phyloP scores from a whole-genome alignment of 495 filamentous ascomycete species.

The Podospora sp. region DNA sequence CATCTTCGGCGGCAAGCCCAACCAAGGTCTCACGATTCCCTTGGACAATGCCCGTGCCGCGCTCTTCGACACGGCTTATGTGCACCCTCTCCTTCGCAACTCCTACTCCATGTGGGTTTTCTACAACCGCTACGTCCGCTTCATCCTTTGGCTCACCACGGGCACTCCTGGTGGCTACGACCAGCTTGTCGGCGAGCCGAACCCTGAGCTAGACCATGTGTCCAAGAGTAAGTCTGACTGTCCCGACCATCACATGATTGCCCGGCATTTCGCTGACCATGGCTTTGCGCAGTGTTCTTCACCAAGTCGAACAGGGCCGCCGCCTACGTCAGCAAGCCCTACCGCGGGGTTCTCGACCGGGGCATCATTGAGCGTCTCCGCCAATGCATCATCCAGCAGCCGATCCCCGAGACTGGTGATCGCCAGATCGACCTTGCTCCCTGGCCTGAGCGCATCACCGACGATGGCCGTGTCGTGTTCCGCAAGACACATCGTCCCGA shows the following conservation, averaged over 20 bases:
- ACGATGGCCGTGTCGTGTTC: constrained; percentile 34
- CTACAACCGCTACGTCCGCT: constrained; percentile 44
- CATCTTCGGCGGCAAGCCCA: constrained; percentile 33
- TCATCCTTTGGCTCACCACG: constrained; percentile 43
- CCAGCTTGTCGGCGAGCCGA: constrained; percentile 44
- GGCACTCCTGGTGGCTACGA: constrained; percentile 44
- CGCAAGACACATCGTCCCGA: constrained; percentile 35
- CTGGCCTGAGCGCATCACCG: constrained; percentile 35
- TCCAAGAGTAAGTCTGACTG: constrained; percentile 20
- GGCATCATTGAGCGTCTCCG: constrained; percentile 29
- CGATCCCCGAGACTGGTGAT: constrained; percentile 28
- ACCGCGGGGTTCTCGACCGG: constrained; percentile 26
- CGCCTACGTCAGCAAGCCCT: constrained; percentile 44
- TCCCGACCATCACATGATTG: not conserved
- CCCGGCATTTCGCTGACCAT: not conserved
- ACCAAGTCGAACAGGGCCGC: constrained; percentile 45
- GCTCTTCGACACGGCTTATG: constrained; percentile 53
- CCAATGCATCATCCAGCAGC: constrained; percentile 35
- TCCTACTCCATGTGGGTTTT: constrained; percentile 44
- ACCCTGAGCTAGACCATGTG: constrained; percentile 27
- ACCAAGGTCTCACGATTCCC: constrained; percentile 42
- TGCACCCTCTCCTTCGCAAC: constrained; percentile 45
- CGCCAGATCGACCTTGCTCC: constrained; percentile 43
- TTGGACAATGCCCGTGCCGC: constrained; percentile 46
- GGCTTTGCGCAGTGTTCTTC: constrained; percentile 38